Conservation (phyloP, 2,329 filamentous ascomycete species). For the Incumbomyces lentus region DNA sequence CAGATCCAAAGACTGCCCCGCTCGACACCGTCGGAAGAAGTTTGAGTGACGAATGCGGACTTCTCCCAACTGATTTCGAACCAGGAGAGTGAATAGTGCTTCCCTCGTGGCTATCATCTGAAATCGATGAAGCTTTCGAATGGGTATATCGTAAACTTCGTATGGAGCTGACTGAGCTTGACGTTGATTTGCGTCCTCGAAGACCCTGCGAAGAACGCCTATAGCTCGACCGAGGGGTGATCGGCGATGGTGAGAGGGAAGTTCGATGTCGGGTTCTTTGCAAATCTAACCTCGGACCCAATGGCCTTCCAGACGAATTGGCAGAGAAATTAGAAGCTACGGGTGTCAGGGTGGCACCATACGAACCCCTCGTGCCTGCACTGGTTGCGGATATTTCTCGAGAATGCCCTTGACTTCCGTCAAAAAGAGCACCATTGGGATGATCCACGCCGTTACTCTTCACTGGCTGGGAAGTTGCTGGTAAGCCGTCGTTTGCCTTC, state of each 20-base stretch:
- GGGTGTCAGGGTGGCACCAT: constrained; percentile 16
- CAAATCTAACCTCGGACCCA: constrained; percentile 20
- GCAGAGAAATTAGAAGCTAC: constrained; percentile 6
- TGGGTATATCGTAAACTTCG: constrained; percentile 86
- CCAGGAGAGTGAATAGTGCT: constrained; percentile 56
- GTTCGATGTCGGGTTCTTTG: constrained; percentile 42
- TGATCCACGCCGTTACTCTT: not conserved
- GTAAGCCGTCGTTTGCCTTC: not conserved
- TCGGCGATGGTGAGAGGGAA: constrained; percentile 72
- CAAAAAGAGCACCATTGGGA: not conserved
- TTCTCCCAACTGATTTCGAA: constrained; percentile 55
- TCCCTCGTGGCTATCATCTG: constrained; percentile 60
- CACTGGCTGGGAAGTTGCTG: not conserved
- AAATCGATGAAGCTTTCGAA: constrained; percentile 89
- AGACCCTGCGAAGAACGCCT: constrained; percentile 74
- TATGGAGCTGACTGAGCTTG: constrained; percentile 85
- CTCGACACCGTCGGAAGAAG: constrained; percentile 88
- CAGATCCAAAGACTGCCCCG: constrained; percentile 64
- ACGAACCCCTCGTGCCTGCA: constrained; percentile 11
- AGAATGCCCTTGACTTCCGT: not conserved
- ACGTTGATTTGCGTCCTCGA: constrained; percentile 87
- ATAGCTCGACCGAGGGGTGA: constrained; percentile 80
- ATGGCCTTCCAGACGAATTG: constrained; percentile 9
- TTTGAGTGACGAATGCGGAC: constrained; percentile 84
- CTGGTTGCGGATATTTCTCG: constrained; percentile 13